Conservation (phyloP, 345 rosid species). For the Alliaria petiolata region DNA sequence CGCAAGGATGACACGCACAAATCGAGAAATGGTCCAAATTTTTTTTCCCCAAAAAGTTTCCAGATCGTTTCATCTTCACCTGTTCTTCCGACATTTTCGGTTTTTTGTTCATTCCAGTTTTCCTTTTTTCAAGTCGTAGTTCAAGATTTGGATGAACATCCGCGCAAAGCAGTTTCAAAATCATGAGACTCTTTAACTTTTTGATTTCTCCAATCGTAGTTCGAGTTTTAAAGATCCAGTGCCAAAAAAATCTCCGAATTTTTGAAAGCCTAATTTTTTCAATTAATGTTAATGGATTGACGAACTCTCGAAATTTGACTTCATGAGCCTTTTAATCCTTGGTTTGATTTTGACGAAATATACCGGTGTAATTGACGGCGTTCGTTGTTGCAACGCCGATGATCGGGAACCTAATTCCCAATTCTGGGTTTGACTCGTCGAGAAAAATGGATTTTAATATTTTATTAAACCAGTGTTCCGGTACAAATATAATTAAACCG, state of each 20-base stretch:
- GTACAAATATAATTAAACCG: not conserved
- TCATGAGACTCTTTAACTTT: not conserved
- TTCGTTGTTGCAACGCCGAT: not conserved
- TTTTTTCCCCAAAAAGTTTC: not conserved
- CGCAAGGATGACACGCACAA: constrained; percentile 12
- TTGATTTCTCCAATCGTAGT: not conserved
- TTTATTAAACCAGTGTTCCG: not conserved
- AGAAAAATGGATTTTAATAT: too few species aligned
- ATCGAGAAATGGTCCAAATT: constrained; percentile 1
- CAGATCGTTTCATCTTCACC: too few species aligned
- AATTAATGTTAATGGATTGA: too few species aligned
- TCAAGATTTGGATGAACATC: not conserved
- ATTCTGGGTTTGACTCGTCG: not conserved
- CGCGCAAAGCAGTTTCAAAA: not conserved
- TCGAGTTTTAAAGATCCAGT: not conserved
- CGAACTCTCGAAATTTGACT: not conserved
- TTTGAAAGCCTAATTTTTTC: not conserved
- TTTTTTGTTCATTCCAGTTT: too few species aligned
- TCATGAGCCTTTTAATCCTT: not conserved
- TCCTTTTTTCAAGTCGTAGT: too few species aligned
- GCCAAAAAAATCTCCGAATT: not conserved
- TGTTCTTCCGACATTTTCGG: not conserved
- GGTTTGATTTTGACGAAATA: not conserved
- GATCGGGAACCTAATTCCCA: not conserved
- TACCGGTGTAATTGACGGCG: not conserved